These are phyloP conservation scores for Gonium pectorale DNA, from an alignment of 139 green algal species.

Conservation along the genomic window DNA sequence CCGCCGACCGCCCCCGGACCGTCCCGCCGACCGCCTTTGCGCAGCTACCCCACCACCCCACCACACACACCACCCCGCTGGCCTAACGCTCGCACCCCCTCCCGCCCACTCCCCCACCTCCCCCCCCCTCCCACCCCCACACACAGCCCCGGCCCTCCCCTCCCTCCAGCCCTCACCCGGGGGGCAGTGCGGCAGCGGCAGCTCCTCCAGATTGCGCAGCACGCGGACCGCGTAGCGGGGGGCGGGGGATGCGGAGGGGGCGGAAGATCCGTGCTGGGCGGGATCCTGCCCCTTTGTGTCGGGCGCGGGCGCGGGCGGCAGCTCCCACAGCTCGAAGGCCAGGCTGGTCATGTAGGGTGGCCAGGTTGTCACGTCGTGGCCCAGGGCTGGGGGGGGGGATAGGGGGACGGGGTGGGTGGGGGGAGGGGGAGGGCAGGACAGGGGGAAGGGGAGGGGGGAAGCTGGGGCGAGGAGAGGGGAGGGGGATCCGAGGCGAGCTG, in stretches of 20 bases:
- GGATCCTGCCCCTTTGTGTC: no score
- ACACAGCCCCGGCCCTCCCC: no score
- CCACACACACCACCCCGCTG: no score
- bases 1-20: no score
- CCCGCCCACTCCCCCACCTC: no score
- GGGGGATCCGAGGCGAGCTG: no score
- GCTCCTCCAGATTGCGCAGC: conserved; percentile 72
- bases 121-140: no score
- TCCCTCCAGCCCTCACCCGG: conserved; percentile 29
- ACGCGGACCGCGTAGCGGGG: conserved; percentile 56
- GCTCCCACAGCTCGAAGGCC: conserved; percentile 81
- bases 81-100: no score
- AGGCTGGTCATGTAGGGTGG: conserved; percentile 77
- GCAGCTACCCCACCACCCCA: no score
- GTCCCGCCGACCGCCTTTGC: no score
- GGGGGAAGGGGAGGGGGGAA: neutral
- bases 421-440: neutral
- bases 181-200: conserved; percentile 64
- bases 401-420: neutral
- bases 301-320: neutral
- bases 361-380: conserved; percentile 67
- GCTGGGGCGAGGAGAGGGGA: no score
- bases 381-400: conserved; percentile 60
- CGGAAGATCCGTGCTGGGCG: conserved; percentile 2
- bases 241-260: neutral